Evolutionary conservation across 805 yeast genomes (phyloP).

Genomic region (Wickerhamiella qilinensis): DNA sequence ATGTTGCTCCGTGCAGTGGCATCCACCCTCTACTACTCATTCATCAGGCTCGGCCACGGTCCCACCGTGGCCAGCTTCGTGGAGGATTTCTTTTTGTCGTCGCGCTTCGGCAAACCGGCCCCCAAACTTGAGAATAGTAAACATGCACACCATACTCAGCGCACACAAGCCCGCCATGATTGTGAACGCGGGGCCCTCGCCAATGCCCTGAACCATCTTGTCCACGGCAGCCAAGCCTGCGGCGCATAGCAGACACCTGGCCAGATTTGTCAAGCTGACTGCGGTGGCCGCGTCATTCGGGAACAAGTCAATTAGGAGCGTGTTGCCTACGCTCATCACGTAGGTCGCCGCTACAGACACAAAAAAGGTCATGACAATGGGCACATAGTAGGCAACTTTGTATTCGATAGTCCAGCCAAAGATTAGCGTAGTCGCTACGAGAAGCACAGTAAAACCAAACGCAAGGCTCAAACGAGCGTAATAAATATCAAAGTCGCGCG

Average conservation of each 20-base stretch:
- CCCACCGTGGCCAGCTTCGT: too few relatives aligned
- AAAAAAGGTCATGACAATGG: conserved; percentile 41
- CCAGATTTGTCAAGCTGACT: conserved; percentile 53
- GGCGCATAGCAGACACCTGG: conserved; percentile 61
- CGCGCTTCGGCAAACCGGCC: conserved; percentile 1
- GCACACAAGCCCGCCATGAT: conserved; percentile 36
- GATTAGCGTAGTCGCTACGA: conserved; percentile 29
- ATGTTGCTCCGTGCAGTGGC: too few relatives aligned
- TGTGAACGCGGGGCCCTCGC: conserved; percentile 63
- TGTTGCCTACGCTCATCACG: conserved; percentile 40
- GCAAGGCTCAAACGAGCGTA: conserved; percentile 37
- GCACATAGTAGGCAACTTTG: conserved; percentile 33
- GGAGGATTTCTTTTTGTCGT: too few relatives aligned
- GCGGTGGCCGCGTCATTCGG: conserved; percentile 61
- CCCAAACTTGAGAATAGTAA: conserved; percentile 4
- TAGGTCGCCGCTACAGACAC: conserved; percentile 44
- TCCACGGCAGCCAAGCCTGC: conserved; percentile 51
- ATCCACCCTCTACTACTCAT: too few relatives aligned
- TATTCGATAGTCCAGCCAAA: conserved; percentile 62
- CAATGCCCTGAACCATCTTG: conserved; percentile 40
- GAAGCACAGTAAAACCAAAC: conserved; percentile 27
- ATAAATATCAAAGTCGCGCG: conserved; percentile 34
- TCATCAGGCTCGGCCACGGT: too few relatives aligned
- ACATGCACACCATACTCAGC: conserved; percentile 8
- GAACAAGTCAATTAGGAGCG: conserved; percentile 59